Percentiles rank a stretch among this genome's conserved stretches.
phyloP scores from a whole-genome alignment of 164 flowering plant genomes.

The Vitis riparia region DNA sequence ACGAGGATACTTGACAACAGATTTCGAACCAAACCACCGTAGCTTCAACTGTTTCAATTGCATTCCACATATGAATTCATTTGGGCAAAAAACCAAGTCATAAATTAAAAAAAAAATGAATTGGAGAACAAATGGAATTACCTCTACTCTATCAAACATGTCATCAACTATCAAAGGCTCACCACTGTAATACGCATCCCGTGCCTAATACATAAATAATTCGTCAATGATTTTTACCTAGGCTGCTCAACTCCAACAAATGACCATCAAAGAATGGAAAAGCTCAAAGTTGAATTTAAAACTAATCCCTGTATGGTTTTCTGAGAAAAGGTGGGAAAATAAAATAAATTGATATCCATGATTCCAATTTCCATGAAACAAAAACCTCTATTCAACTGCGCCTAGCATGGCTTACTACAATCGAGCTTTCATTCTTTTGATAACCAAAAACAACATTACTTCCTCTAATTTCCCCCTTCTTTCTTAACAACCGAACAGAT shows the following conservation, averaged over 20 bases:
- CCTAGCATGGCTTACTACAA: too few relatives aligned
- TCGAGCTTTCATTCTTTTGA: too few relatives aligned
- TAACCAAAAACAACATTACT: background rate
- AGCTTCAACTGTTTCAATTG: conserved; percentile 59
- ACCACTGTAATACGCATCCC: conserved; percentile 90
- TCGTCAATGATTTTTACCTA: background rate
- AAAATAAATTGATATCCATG: background rate
- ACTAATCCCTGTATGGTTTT: background rate
- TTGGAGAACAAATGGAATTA: conserved; percentile 15
- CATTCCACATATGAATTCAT: background rate
- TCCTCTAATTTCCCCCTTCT: background rate
- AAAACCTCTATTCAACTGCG: too few relatives aligned
- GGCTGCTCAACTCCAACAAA: background rate
- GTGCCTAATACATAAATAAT: conserved; percentile 47
- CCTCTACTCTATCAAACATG: conserved; percentile 98
- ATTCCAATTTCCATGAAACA: too few relatives aligned
- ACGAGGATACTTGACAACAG: conserved; percentile 92
- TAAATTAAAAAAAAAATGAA: background rate
- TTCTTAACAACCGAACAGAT: background rate
- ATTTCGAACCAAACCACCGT: conserved; percentile 87
- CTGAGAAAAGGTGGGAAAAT: background rate
- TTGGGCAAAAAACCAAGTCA: too few relatives aligned
- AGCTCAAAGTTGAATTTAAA: background rate
- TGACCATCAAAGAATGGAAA: background rate
- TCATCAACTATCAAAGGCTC: conserved; percentile 88